Evolutionary conservation across 495 filamentous ascomycete species (phyloP).

Genomic region (Daldinia decipiens): DNA sequence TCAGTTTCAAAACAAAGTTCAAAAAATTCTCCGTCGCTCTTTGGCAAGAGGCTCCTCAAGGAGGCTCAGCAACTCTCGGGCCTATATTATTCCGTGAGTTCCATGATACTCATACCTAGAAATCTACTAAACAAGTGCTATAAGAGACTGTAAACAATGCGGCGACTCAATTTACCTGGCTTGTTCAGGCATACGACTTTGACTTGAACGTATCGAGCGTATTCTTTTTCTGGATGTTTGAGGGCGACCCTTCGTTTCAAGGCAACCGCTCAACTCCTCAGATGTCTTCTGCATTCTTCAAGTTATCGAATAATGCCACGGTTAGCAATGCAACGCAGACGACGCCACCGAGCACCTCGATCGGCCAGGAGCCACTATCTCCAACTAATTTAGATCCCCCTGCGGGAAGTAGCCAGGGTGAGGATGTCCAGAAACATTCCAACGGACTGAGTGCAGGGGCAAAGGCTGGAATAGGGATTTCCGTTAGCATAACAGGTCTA

Average conservation of each 20-base stretch:
- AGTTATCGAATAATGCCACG: background rate
- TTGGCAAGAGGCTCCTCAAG: slow-evolving; percentile 25
- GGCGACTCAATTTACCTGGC: slow-evolving; percentile 22
- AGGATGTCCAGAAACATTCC: background rate
- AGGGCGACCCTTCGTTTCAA: slow-evolving; percentile 13
- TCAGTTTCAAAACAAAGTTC: slow-evolving; percentile 28
- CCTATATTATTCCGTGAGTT: slow-evolving; percentile 24
- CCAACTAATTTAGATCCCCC: background rate
- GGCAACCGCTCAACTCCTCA: slow-evolving; percentile 3
- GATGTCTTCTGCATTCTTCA: slow-evolving; percentile 19
- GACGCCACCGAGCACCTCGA: background rate
- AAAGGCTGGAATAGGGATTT: background rate
- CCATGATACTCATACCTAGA: background rate
- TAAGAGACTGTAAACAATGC: slow-evolving; percentile 23
- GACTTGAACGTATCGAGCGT: slow-evolving; percentile 9
- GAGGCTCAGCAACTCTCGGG: slow-evolving; percentile 19
- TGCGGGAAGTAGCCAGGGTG: background rate
- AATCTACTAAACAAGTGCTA: background rate
- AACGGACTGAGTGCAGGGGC: background rate
- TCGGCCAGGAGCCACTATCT: background rate
- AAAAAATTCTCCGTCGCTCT: slow-evolving; percentile 35
- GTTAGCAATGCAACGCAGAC: slow-evolving; percentile 7
- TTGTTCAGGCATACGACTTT: slow-evolving; percentile 28
- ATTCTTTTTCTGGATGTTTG: slow-evolving; percentile 34
- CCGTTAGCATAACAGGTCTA: background rate